These are phyloP conservation scores for Citrus australasica DNA, from an alignment of 345 rosid species.

Conservation along the genomic window DNA sequence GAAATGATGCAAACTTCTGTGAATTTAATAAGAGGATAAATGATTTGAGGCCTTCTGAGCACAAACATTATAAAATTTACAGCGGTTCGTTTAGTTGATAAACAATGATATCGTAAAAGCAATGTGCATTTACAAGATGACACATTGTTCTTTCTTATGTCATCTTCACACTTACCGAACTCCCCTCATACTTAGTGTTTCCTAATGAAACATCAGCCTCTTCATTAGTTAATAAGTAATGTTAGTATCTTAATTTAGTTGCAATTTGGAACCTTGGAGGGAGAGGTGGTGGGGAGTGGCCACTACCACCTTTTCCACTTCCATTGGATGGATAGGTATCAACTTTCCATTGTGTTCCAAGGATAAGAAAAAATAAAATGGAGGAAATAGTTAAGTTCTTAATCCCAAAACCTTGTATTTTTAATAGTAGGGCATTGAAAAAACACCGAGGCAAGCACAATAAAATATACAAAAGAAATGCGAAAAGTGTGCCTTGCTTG, in stretches of 20 bases:
- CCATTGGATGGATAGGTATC: slow-evolving; percentile 23
- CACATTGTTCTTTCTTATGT: slow-evolving; percentile 2
- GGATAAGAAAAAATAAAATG: slow-evolving; percentile 24
- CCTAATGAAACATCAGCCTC: slow-evolving; percentile 15
- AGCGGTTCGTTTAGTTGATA: neutral
- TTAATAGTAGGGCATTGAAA: slow-evolving; percentile 10
- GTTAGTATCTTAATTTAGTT: neutral
- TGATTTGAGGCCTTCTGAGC: too few species aligned
- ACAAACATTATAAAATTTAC: neutral
- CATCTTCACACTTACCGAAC: slow-evolving; percentile 15
- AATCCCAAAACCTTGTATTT: slow-evolving; percentile 5
- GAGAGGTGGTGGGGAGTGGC: slow-evolving; percentile 27
- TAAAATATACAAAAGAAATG: slow-evolving; percentile 20
- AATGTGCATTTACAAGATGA: neutral
- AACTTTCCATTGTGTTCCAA: slow-evolving; percentile 22
- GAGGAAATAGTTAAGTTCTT: neutral
- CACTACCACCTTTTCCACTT: slow-evolving; percentile 28
- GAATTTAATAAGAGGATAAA: neutral
- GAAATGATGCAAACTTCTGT: slow-evolving; percentile 26
- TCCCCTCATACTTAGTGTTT: slow-evolving; percentile 4
- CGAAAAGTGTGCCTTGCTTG: slow-evolving; percentile 19
- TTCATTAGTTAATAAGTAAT: neutral
- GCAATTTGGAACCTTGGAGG: neutral
- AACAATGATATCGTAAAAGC: neutral
- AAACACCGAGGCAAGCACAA: neutral